phyloP scores from a whole-genome alignment of 1,139 yeast species.

The Sugiyamaella xylanicola region DNA sequence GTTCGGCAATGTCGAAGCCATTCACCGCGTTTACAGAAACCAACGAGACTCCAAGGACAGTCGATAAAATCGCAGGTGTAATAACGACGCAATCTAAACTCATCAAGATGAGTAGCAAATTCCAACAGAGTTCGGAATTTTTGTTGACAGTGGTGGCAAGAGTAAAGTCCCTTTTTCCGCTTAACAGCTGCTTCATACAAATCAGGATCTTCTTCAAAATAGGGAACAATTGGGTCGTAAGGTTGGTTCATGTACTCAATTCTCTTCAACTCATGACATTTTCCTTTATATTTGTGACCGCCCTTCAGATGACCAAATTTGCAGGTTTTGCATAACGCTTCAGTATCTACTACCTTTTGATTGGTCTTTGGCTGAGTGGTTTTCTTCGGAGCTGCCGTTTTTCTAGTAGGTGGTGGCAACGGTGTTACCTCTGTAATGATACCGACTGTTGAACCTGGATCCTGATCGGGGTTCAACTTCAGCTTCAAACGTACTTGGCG shows the following conservation, averaged over 20 bases:
- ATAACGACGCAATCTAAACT: constrained; percentile 46
- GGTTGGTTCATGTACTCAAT: not conserved
- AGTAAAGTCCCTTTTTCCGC: constrained; percentile 51
- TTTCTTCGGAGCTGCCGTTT: no score
- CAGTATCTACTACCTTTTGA: no score
- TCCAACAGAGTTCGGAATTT: constrained; percentile 47
- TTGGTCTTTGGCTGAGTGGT: no score
- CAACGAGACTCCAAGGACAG: constrained; percentile 66
- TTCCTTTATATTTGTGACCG: no score
- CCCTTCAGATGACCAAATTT: no score
- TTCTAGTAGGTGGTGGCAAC: no score
- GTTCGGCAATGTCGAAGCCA: constrained; percentile 62
- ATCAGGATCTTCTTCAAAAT: constrained; percentile 11
- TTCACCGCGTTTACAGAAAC: constrained; percentile 61
- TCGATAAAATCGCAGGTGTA: constrained; percentile 55
- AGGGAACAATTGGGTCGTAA: constrained; percentile 11
- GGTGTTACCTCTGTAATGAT: no score
- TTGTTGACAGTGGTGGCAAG: constrained; percentile 55
- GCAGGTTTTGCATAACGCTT: no score
- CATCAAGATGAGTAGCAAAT: constrained; percentile 54
- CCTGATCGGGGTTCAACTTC: no score
- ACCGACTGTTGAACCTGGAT: no score
- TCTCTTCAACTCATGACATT: not conserved
- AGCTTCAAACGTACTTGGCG: no score
- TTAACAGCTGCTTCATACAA: constrained; percentile 26